Percentiles rank a stretch among this genome's conserved stretches.
These are phyloP conservation scores for Dioscorea alata DNA, from an alignment of 106 monocot species.

Conservation along the genomic window DNA sequence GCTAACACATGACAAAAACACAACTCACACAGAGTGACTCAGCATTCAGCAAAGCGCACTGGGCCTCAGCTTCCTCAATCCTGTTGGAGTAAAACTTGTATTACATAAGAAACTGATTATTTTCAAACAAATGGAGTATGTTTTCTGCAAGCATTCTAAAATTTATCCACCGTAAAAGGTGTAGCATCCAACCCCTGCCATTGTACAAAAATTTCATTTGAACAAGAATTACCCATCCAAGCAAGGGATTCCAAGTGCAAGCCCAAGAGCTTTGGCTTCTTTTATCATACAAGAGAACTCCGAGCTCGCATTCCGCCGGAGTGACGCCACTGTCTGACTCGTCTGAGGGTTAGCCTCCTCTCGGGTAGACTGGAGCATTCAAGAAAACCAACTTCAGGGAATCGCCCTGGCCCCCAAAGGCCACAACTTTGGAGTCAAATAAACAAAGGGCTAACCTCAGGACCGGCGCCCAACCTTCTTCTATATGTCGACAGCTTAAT, in stretches of 20 bases:
- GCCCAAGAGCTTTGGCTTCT: constrained; percentile 77
- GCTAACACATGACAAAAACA: neutral
- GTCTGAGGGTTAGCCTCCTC: constrained; percentile 34
- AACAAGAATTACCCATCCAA: constrained; percentile 73
- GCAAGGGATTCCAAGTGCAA: constrained; percentile 82
- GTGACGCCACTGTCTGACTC: constrained; percentile 31
- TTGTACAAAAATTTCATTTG: no score
- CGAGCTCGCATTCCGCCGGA: constrained; percentile 76
- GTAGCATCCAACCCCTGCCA: no score
- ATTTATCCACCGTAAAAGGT: no score
- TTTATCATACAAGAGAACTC: constrained; percentile 92
- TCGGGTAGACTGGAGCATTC: constrained; percentile 19
- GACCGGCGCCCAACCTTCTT: constrained; percentile 42
- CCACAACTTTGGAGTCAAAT: no score
- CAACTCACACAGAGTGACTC: constrained; percentile 72
- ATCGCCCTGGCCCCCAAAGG: no score
- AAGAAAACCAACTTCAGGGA: no score
- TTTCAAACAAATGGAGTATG: no score
- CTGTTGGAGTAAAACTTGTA: constrained; percentile 23
- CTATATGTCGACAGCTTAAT: constrained; percentile 76
- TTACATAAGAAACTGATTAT: no score
- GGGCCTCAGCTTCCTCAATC: constrained; percentile 91
- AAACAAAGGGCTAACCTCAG: constrained; percentile 26
- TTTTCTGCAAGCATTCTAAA: no score
- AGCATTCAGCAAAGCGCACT: constrained; percentile 75